Evolutionary conservation across 768 basidiomycete genomes (phyloP).

Genomic region (Hypsizygus marmoreus): DNA sequence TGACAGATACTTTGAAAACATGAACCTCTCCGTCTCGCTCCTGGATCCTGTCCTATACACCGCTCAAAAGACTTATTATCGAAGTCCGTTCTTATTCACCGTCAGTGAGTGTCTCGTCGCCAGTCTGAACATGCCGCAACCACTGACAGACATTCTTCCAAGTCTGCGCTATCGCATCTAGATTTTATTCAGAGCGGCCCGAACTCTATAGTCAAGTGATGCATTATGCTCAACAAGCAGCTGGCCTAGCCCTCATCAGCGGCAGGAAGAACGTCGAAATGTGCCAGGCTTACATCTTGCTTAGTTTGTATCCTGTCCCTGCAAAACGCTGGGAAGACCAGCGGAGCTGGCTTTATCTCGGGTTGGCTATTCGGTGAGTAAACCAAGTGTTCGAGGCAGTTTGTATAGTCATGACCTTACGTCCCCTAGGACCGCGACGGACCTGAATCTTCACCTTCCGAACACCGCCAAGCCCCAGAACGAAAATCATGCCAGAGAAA

Average conservation of each 20-base stretch:
- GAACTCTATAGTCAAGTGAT: conserved; percentile 71
- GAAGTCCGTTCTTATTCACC: conserved; percentile 91
- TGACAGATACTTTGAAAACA: conserved; percentile 70
- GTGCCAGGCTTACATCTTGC: conserved; percentile 78
- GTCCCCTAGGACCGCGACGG: conserved; percentile 71
- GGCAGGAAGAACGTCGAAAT: conserved; percentile 84
- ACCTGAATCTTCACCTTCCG: conserved; percentile 85
- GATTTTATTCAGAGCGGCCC: conserved; percentile 73
- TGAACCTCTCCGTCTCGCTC: conserved; percentile 78
- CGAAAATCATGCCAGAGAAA: conserved; percentile 81
- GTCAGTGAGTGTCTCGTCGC: conserved; percentile 59
- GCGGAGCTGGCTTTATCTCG: conserved; percentile 86
- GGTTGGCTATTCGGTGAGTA: conserved; percentile 78
- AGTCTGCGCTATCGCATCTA: conserved; percentile 89
- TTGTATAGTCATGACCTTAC: conserved; percentile 11
- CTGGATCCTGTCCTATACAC: conserved; percentile 86
- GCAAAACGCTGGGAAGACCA: conserved; percentile 87
- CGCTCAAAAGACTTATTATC: conserved; percentile 74
- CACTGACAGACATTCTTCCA: conserved; percentile 4
- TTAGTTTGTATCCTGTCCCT: conserved; percentile 77
- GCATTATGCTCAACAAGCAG: conserved; percentile 75
- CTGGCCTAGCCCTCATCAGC: conserved; percentile 73
- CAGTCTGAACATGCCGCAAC: not conserved
- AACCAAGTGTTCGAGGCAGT: not conserved
- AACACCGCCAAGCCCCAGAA: conserved; percentile 72